Conservation (phyloP, 768 basidiomycete genomes). For the Lentinus brumalis region DNA sequence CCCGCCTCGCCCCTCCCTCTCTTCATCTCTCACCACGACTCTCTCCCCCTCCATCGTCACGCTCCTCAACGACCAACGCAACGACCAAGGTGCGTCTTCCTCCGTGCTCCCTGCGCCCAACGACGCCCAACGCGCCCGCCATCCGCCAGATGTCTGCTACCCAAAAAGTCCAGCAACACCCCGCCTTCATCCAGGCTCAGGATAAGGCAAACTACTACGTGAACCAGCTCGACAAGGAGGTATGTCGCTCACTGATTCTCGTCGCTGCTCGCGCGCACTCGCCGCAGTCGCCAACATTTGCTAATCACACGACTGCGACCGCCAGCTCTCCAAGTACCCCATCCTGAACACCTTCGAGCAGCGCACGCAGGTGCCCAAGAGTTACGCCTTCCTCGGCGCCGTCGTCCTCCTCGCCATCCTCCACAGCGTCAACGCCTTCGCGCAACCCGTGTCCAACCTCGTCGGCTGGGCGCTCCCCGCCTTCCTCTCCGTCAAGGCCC, state of each 20-base stretch:
- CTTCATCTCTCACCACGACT: conserved; percentile 20
- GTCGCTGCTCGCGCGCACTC: not conserved
- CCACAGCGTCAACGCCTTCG: conserved; percentile 89
- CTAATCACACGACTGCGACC: conserved; percentile 23
- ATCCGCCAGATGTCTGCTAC: conserved; percentile 64
- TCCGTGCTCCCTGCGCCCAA: not conserved
- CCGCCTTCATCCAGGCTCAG: conserved; percentile 80
- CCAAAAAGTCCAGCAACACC: conserved; percentile 87
- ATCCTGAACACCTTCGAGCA: conserved; percentile 82
- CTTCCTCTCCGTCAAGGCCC: conserved; percentile 92
- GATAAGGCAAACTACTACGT: conserved; percentile 82
- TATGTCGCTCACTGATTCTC: conserved; percentile 36
- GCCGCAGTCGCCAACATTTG: not conserved
- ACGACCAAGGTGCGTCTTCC: conserved; percentile 17
- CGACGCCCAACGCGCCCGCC: not conserved
- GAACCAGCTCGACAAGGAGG: conserved; percentile 96
- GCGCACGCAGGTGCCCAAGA: conserved; percentile 91
- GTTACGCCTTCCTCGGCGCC: conserved; percentile 80
- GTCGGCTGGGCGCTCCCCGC: conserved; percentile 95
- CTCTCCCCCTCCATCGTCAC: conserved; percentile 17
- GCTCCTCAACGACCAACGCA: conserved; percentile 4
- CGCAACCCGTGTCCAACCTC: conserved; percentile 89
- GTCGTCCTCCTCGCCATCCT: conserved; percentile 66
- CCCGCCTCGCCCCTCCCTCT: conserved; percentile 23
- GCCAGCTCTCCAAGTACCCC: conserved; percentile 83